Evolutionary conservation across 2,329 filamentous ascomycete genomes (phyloP), one percentile per base, ranked within the genome.

Genomic region (Aspergillus neotritici): DNA sequence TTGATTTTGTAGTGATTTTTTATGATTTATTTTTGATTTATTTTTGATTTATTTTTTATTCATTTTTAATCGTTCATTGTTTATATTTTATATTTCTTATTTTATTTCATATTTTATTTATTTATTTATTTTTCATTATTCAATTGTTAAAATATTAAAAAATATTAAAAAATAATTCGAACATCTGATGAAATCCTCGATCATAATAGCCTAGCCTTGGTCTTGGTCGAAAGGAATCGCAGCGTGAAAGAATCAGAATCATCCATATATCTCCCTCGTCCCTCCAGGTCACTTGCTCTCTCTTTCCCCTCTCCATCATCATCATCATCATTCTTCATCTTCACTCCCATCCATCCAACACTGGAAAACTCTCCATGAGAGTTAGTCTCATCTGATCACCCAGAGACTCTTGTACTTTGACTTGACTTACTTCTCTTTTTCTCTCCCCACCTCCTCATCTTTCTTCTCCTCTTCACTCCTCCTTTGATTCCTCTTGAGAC

Each of bases 181-280:
- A 21, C 7, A 21, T 25, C 4, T 25, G 2, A 25, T 25, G 21
- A 9, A 9, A 5, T 6, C 5, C 21, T 25, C 21, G 7, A 25
- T 9, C 5, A 8, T 30, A 21, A 30, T 37, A 25, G 4, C 15
- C 21, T 25, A 14, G n/a, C 14, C 21, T 25, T 25, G 21, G 21
- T 25, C 21, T 25, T 25, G 7, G 9, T 8, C 21, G 7, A 25
- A 9, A 25, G 21, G 17, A n/a, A n/a, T 35, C 34, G 16, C 6
- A n/a, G n/a, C n/a, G n/a, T n/a, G 16, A 3, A 16, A 35, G 15
- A 21, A 34, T 14, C 35, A 29, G 16, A n/a, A 25, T 28, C 13
- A 48, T 47, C n/a, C n/a, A 46, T 55, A 52, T 52, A 44, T 45
- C 44, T 45, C 37, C 34, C 28, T 51, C 46, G 48, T 48, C 50